Evolutionary conservation across 2,329 filamentous ascomycete species (phyloP).

Genomic region (Colletotrichum lentis): DNA sequence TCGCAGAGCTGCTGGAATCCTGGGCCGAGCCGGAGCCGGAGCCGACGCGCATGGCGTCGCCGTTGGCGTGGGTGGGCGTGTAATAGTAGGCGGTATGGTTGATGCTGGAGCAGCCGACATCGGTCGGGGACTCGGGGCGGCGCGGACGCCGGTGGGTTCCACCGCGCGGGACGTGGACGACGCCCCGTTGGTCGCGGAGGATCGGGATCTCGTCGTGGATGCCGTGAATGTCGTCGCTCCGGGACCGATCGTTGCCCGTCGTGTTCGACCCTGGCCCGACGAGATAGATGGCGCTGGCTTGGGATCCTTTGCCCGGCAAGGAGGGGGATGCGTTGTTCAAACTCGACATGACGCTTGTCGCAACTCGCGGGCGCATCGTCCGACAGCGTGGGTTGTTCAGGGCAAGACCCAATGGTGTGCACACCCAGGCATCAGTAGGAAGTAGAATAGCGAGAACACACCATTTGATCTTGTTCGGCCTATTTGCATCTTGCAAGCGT

Average conservation of each 20-base stretch:
- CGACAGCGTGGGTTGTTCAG: neutral
- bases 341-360: neutral
- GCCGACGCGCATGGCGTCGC: neutral
- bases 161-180: neutral
- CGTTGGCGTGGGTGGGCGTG: slow-evolving; percentile 33
- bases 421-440: too few relatives aligned
- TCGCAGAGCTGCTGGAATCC: slow-evolving; percentile 37
- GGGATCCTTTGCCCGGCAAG: neutral
- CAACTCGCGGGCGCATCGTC: neutral
- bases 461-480: too few relatives aligned
- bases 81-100: slow-evolving; percentile 37
- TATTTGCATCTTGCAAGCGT: too few relatives aligned
- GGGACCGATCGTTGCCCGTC: neutral
- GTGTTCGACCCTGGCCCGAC: neutral
- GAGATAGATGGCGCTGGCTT: neutral
- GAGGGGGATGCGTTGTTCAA: neutral
- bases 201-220: neutral
- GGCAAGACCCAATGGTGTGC: too few relatives aligned
- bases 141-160: slow-evolving; percentile 5
- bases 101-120: slow-evolving; percentile 38
- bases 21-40: slow-evolving; percentile 9
- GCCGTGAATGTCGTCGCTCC: neutral
- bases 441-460: too few relatives aligned
- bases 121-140: slow-evolving; percentile 37
- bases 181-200: neutral